Percentiles rank a stretch among this genome's conserved stretches.
Conservation (phyloP, 2,329 filamentous ascomycete genomes). For the Trichophyton verrucosum region DNA sequence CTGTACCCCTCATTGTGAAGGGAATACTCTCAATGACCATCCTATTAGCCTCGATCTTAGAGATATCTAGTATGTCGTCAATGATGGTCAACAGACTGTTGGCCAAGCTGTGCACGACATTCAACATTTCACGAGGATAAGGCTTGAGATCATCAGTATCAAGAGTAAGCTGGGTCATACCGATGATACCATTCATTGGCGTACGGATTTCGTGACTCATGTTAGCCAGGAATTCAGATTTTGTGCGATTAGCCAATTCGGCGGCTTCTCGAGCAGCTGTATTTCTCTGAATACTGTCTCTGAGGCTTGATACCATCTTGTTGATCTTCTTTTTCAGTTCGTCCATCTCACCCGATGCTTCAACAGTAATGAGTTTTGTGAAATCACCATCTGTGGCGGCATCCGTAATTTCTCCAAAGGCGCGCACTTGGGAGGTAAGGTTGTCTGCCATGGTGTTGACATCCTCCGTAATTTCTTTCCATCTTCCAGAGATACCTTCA, state of each 20-base stretch:
- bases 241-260: slow-evolving; percentile 93
- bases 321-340: slow-evolving; percentile 99
- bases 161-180: slow-evolving; percentile 92
- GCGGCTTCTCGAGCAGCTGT: slow-evolving; percentile 91
- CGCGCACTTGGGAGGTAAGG: slow-evolving; percentile 88
- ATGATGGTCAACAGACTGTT: slow-evolving; percentile 96
- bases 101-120: slow-evolving; percentile 91
- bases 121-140: slow-evolving; percentile 95
- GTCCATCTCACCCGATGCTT: slow-evolving; percentile 97
- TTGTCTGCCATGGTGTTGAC: slow-evolving; percentile 87
- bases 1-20: slow-evolving; percentile 83
- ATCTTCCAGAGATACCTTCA: slow-evolving; percentile 79
- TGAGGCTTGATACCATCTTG: slow-evolving; percentile 91
- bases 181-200: slow-evolving; percentile 95
- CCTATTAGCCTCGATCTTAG: slow-evolving; percentile 78
- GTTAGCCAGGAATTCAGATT: slow-evolving; percentile 95
- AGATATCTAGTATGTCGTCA: slow-evolving; percentile 61
- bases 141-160: slow-evolving; percentile 91
- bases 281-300: slow-evolving; percentile 93
- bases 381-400: slow-evolving; percentile 94
- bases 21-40: slow-evolving; percentile 99
- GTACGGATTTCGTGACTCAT: slow-evolving; percentile 99
- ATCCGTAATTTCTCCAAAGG: slow-evolving; percentile 97
- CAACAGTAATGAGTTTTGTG: slow-evolving; percentile 89
- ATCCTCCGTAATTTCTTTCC: slow-evolving; percentile 97